Evolutionary conservation across 2,329 filamentous ascomycete species (phyloP).

Genomic region (Sarocladium brachiariae): DNA sequence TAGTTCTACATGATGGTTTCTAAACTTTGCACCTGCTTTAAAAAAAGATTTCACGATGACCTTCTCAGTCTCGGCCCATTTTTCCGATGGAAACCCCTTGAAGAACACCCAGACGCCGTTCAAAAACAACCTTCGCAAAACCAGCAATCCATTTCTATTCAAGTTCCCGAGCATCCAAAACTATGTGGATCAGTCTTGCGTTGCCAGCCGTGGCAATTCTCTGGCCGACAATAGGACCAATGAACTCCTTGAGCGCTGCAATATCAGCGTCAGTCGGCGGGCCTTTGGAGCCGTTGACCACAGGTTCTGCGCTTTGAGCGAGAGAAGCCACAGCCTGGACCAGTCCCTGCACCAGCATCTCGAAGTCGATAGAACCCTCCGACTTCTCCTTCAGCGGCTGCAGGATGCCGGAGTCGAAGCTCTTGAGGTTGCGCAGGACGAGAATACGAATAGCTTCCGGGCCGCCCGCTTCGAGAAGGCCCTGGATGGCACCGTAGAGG

Average conservation of each 20-base stretch:
- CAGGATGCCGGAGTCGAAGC: constrained; percentile 46
- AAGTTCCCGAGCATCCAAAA: constrained; percentile 49
- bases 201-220: constrained; percentile 40
- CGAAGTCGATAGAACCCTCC: constrained; percentile 43
- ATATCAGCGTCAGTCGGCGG: constrained; percentile 29
- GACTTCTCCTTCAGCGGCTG: constrained; percentile 45
- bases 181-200: constrained; percentile 39
- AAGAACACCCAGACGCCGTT: constrained; percentile 21
- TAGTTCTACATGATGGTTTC: background rate
- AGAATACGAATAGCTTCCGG: constrained; percentile 51
- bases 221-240: constrained; percentile 48
- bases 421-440: constrained; percentile 48
- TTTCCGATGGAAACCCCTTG: constrained; percentile 10
- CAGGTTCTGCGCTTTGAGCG: constrained; percentile 23
- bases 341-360: constrained; percentile 50
- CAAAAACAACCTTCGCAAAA: background rate
- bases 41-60: no score
- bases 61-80: background rate
- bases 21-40: background rate
- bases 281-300: constrained; percentile 35
- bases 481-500: constrained; percentile 82
- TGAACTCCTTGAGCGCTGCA: constrained; percentile 43
- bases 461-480: constrained; percentile 70
- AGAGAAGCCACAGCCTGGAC: constrained; percentile 45
- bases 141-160: constrained; percentile 28